Conservation (phyloP, 306 rosid genomes). For the Elaeagnus macrophylla region DNA sequence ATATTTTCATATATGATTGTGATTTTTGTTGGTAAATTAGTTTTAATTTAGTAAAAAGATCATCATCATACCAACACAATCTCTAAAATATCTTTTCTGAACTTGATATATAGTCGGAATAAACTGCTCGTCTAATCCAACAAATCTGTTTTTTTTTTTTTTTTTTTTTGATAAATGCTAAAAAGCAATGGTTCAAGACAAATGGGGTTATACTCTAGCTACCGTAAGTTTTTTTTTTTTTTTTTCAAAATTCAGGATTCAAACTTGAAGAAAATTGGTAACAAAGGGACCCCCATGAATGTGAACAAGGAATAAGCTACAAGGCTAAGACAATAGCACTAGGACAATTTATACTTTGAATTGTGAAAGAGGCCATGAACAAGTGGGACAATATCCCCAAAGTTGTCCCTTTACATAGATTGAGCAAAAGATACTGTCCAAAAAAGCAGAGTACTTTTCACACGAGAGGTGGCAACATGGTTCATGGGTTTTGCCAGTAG, state of each 20-base stretch:
- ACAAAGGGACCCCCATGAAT: conserved; percentile 28
- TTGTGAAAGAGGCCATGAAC: conserved; percentile 19
- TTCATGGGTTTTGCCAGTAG: conserved; percentile 29
- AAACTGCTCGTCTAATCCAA: too few relatives aligned
- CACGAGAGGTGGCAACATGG: conserved; percentile 23
- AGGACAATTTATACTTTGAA: conserved; percentile 10
- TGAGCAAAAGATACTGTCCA: conserved; percentile 45
- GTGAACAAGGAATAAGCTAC: conserved; percentile 16
- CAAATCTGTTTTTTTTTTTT: too few relatives aligned
- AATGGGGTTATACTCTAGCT: too few relatives aligned
- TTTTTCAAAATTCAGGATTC: conserved; percentile 7
- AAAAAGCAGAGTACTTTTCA: conserved; percentile 17
- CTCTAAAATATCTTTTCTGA: too few relatives aligned
- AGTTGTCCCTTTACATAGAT: conserved; percentile 25
- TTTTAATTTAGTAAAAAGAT: too few relatives aligned
- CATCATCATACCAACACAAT: too few relatives aligned
- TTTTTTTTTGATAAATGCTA: too few relatives aligned
- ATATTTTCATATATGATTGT: too few relatives aligned
- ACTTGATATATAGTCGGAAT: too few relatives aligned
- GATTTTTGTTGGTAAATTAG: too few relatives aligned
- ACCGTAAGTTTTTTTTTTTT: too few relatives aligned
- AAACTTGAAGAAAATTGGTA: conserved; percentile 15
- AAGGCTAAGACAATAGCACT: conserved; percentile 21
- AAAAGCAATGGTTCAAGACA: too few relatives aligned
- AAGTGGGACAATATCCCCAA: conserved; percentile 36